Percentiles rank a stretch among this genome's conserved stretches.
phyloP scores from a whole-genome alignment of 2,329 filamentous ascomycete genomes.

The Fusarium coffeatum region DNA sequence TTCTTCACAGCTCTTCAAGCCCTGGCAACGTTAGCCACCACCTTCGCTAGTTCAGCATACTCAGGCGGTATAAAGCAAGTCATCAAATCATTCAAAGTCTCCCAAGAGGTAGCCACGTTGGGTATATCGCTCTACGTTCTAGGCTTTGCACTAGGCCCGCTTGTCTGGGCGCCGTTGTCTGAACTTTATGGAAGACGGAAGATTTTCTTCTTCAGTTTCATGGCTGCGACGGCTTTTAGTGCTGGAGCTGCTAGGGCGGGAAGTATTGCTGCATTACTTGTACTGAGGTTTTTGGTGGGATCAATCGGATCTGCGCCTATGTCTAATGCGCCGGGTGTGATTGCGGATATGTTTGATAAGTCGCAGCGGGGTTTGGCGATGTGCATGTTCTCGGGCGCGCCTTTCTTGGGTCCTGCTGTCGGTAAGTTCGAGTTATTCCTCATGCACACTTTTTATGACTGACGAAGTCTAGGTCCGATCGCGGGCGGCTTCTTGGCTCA shows the following conservation, averaged over 20 bases:
- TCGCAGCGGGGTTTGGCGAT: conserved; percentile 64
- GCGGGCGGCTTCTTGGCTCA: conserved; percentile 68
- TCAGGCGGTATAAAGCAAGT: conserved; percentile 67
- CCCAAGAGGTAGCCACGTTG: conserved; percentile 64
- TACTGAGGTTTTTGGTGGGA: neutral
- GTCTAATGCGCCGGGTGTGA: conserved; percentile 5
- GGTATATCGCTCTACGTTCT: conserved; percentile 73
- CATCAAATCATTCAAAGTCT: conserved; percentile 64
- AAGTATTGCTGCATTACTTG: conserved; percentile 64
- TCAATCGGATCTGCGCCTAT: conserved; percentile 9
- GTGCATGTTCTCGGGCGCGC: conserved; percentile 66
- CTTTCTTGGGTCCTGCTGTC: conserved; percentile 32
- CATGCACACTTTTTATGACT: too few species aligned
- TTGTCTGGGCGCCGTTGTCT: conserved; percentile 73
- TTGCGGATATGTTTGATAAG: conserved; percentile 52
- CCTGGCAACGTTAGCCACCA: conserved; percentile 72
- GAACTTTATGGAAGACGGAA: conserved; percentile 71
- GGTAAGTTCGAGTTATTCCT: too few species aligned
- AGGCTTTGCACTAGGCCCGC: conserved; percentile 69
- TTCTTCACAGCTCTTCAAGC: conserved; percentile 63
- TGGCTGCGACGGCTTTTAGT: conserved; percentile 69
- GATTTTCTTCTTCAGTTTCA: conserved; percentile 68
- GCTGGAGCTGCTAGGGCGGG: conserved; percentile 67
- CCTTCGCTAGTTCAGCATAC: conserved; percentile 76
- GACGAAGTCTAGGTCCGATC: conserved; percentile 57